Evolutionary conservation across 208 protist genomes (phyloP).

Genomic region (Leishmania arabica): DNA sequence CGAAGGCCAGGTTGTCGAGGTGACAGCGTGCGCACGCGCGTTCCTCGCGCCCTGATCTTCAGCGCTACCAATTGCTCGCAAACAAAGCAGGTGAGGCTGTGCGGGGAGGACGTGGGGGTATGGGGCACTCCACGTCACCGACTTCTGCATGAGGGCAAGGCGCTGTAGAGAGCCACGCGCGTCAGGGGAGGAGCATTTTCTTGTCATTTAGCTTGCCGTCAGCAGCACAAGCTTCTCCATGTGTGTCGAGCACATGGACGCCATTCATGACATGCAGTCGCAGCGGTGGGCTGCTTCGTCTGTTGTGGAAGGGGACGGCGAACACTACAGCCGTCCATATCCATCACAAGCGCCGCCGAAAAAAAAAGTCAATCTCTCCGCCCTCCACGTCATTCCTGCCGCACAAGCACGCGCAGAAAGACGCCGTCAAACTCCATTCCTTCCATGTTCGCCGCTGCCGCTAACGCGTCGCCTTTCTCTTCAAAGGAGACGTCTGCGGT

Average conservation of each 20-base stretch:
- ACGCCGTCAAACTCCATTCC: conserved; percentile 70
- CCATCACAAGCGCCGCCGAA: not conserved
- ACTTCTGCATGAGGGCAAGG: not conserved
- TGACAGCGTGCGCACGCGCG: not conserved
- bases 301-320: no score
- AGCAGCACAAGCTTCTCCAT: not conserved
- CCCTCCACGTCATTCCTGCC: conserved; percentile 16
- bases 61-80: not conserved
- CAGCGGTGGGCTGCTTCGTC: not conserved
- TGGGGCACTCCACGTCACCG: not conserved
- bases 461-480: conserved; percentile 57
- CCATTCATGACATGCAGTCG: not conserved
- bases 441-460: conserved; percentile 69
- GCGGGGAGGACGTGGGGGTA: not conserved
- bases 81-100: not conserved
- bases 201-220: not conserved
- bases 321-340: no score
- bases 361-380: not conserved
- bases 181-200: not conserved
- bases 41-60: not conserved
- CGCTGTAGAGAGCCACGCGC: not conserved
- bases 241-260: not conserved
- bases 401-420: conserved; percentile 52
- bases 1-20: not conserved
- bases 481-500: conserved; percentile 51